These are phyloP conservation scores for Chondrostereum purpureum DNA, from an alignment of 1,284 basidiomycete species.

Conservation along the genomic window DNA sequence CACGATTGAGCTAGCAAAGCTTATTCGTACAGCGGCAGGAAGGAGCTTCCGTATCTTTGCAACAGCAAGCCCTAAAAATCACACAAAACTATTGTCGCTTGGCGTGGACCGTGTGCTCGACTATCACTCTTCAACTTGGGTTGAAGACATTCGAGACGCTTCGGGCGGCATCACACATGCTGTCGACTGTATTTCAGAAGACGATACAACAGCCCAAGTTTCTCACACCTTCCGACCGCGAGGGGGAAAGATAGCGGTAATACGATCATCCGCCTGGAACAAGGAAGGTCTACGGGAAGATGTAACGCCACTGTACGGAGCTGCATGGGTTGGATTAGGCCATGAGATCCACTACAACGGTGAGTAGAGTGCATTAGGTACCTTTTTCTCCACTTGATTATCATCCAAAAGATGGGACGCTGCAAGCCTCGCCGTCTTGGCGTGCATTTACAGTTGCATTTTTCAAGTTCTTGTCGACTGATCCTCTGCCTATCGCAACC, in stretches of 20 bases:
- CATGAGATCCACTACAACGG: slow-evolving; percentile 22
- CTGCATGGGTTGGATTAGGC: slow-evolving; percentile 27
- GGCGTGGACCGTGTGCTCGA: slow-evolving; percentile 26
- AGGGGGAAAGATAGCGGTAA: slow-evolving; percentile 25
- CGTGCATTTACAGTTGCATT: slow-evolving; percentile 23
- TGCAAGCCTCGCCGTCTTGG: slow-evolving; percentile 17
- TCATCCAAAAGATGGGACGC: slow-evolving; percentile 13
- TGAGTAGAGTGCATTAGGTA: slow-evolving; percentile 4
- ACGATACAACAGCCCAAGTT: slow-evolving; percentile 22
- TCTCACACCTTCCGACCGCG: slow-evolving; percentile 21
- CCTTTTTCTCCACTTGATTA: background rate
- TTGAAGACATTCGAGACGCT: slow-evolving; percentile 20
- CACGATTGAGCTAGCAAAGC: slow-evolving; percentile 20
- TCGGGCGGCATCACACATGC: slow-evolving; percentile 23
- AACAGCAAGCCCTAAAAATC: slow-evolving; percentile 24
- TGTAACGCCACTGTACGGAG: slow-evolving; percentile 22
- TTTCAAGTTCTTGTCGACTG: slow-evolving; percentile 21
- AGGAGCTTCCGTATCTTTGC: slow-evolving; percentile 22
- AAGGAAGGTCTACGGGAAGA: slow-evolving; percentile 19
- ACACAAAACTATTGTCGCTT: slow-evolving; percentile 18
- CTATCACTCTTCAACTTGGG: slow-evolving; percentile 24
- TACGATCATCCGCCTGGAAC: slow-evolving; percentile 19
- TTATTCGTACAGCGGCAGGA: slow-evolving; percentile 18
- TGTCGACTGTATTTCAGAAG: slow-evolving; percentile 28
- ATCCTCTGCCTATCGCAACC: slow-evolving; percentile 19